Base-by-base conservation (phyloP, 352 stramenopile species). In the Pythium guiyangense region DNA sequence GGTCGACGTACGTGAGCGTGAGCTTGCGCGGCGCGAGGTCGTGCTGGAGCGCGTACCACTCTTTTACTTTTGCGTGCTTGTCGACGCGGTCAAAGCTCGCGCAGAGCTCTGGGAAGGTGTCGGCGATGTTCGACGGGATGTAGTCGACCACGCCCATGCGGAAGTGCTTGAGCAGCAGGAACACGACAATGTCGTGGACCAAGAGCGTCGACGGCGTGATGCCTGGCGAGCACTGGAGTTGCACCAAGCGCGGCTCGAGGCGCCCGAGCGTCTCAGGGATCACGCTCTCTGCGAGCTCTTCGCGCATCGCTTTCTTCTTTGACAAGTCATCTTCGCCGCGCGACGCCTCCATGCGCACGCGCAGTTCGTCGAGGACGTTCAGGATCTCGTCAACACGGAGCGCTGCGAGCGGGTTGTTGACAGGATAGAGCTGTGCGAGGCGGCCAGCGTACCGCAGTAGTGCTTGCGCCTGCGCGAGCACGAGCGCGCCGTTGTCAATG, bases 1-100 rank as follows among this genome's bases (percentile, higher is more conserved):
- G 64, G 44, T 79, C 70, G 25, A 88, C 79, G 56, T 86, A 88
- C 35, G 69, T 78, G 25, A 88, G 34, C 54, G 81, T 86, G 37
- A 87, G 58, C 60, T 73, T 71, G 17, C 25, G 29, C 27, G 25
- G 20, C 44, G 26, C 44, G 20, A 49, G 11, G 22, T 49, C 20
- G 20, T 49, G 44, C 44, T 49, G 44, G 5, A 57, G 20, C 25
- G 27, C 18, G 44, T 76, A 73, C 64, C 64, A 76, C 51, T 71
- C 62, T 44, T 67, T 68, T 25, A 73, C 65, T 52, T 66, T 67
- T 8, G 65, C 61, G 49, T 76, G 68, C 29, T 54, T 40, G 6
- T 52, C 42, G 29, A 76, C 60, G 47, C 66, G 64, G 50, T 55
- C 59, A 12, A 57, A 53, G 17, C 58, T 39, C 8, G 54, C 53